Evolutionary conservation across 225 moss, liverwort and hornwort genomes (phyloP).

Genomic region (Neckera pumila): DNA sequence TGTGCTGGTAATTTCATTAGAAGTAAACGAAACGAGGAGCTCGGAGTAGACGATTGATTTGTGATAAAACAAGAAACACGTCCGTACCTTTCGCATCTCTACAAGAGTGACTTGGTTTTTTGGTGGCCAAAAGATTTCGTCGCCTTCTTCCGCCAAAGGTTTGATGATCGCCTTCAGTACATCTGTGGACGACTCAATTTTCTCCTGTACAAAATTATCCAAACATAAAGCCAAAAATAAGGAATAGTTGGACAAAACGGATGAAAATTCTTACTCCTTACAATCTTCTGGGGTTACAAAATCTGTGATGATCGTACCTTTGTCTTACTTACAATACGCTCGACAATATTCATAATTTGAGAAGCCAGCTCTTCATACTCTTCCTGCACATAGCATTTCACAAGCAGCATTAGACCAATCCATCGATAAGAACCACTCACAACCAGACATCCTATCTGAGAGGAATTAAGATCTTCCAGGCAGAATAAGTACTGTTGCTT

Average conservation of each 20-base stretch:
- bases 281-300: background rate
- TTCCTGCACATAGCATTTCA: slow-evolving; percentile 25
- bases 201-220: slow-evolving; percentile 48
- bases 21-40: background rate
- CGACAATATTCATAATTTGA: slow-evolving; percentile 72
- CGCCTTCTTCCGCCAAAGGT: slow-evolving; percentile 63
- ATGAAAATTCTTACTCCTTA: background rate
- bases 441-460: background rate
- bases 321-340: slow-evolving; percentile 76
- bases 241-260: background rate
- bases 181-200: slow-evolving; percentile 85
- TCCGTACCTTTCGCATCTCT: slow-evolving; percentile 72
- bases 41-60: background rate
- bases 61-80: background rate
- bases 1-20: background rate
- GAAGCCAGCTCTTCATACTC: slow-evolving; percentile 73
- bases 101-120: slow-evolving; percentile 36
- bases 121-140: slow-evolving; percentile 84
- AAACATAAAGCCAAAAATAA: background rate
- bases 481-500: background rate
- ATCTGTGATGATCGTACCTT: slow-evolving; percentile 39
- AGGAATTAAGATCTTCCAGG: background rate
- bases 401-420: background rate
- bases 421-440: background rate
- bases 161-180: slow-evolving; percentile 70